Evolutionary conservation across 768 basidiomycete species (phyloP).

Genomic region (Psilocybe cyanescens): DNA sequence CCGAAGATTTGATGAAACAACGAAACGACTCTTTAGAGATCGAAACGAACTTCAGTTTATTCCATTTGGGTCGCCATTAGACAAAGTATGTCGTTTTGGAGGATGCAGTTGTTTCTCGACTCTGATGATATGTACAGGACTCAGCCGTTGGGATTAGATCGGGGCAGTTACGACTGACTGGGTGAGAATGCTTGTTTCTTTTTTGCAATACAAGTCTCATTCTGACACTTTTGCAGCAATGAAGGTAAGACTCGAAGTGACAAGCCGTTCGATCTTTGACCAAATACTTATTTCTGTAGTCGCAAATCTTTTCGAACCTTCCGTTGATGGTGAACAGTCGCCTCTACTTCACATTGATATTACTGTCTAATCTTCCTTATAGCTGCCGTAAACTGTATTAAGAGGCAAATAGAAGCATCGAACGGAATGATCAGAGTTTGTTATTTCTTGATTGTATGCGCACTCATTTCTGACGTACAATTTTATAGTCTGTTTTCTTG

Average conservation of each 20-base stretch:
- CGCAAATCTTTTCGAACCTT: constrained; percentile 78
- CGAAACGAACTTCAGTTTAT: constrained; percentile 71
- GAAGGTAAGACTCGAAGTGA: constrained; percentile 26
- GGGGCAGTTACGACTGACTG: constrained; percentile 73
- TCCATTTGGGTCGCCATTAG: constrained; percentile 76
- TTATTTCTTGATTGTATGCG: not conserved
- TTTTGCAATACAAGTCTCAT: not conserved
- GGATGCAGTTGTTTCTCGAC: not conserved
- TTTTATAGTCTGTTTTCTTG: constrained; percentile 71
- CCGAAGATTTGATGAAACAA: constrained; percentile 81
- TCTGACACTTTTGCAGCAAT: constrained; percentile 26
- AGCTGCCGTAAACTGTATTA: constrained; percentile 73
- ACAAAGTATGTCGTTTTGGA: constrained; percentile 43
- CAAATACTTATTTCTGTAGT: constrained; percentile 37
- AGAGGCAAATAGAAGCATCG: constrained; percentile 70
- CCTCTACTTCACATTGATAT: not conserved
- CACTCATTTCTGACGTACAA: not conserved
- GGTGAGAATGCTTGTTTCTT: constrained; percentile 42
- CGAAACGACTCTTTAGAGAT: constrained; percentile 78
- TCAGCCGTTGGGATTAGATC: constrained; percentile 66
- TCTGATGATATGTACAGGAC: constrained; percentile 38
- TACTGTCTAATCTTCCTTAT: not conserved
- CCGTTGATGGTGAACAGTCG: constrained; percentile 54
- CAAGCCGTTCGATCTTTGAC: not conserved
- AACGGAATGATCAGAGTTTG: constrained; percentile 66